Evolutionary conservation across 345 rosid genomes (phyloP).

Genomic region (Salix caprea): DNA sequence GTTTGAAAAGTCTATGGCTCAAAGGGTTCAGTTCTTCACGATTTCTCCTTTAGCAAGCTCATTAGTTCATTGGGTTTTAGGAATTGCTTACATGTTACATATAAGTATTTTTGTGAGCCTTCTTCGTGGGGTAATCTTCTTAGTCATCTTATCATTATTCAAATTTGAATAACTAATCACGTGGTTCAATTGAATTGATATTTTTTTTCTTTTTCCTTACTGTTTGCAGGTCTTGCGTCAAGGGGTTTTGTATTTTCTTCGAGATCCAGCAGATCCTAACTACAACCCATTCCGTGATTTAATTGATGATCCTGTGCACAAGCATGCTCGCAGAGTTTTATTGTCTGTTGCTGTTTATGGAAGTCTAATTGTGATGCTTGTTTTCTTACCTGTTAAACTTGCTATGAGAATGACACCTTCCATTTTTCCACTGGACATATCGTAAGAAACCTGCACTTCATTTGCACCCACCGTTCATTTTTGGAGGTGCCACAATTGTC

Average conservation of each 20-base stretch:
- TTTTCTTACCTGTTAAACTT: conserved; percentile 94
- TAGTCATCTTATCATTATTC: background rate
- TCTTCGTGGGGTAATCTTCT: conserved; percentile 84
- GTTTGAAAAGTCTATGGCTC: conserved; percentile 94
- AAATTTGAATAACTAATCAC: background rate
- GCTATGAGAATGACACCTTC: conserved; percentile 86
- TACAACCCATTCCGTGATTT: conserved; percentile 98
- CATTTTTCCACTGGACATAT: conserved; percentile 87
- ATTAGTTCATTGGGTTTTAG: conserved; percentile 94
- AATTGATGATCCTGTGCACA: conserved; percentile 97
- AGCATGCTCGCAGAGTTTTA: conserved; percentile 91
- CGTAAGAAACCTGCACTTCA: conserved; percentile 43
- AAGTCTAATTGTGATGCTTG: conserved; percentile 95
- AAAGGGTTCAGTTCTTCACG: conserved; percentile 75
- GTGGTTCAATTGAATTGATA: background rate
- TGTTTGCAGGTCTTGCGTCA: conserved; percentile 74
- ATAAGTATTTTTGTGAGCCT: conserved; percentile 98
- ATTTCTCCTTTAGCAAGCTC: conserved; percentile 93
- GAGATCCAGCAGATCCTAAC: conserved; percentile 99
- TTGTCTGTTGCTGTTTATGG: conserved; percentile 95
- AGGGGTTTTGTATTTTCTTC: conserved; percentile 87
- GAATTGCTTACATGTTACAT: conserved; percentile 91
- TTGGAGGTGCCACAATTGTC: background rate
- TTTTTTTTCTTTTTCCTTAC: background rate
- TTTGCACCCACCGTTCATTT: conserved; percentile 1